Conservation (phyloP, 2,329 filamentous ascomycete species). For the Fusarium concolor region DNA sequence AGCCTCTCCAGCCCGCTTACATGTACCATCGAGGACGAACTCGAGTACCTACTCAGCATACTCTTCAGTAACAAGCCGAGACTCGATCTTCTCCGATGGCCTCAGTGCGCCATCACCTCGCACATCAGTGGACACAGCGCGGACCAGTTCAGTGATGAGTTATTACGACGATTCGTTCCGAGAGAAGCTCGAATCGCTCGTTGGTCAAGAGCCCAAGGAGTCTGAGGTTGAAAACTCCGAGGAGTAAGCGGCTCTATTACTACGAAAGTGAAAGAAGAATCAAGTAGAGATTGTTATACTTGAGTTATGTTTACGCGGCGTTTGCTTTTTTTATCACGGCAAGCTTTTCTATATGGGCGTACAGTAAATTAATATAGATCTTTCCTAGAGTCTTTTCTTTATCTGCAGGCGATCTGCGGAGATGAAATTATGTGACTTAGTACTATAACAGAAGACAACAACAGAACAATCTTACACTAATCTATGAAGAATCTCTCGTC, state of each 20-base stretch:
- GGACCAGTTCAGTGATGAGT: slow-evolving; percentile 27
- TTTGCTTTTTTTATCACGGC: background rate
- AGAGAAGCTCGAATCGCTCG: slow-evolving; percentile 28
- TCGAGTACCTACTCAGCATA: slow-evolving; percentile 12
- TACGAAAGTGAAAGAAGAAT: background rate
- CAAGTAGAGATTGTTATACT: background rate
- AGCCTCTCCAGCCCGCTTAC: background rate
- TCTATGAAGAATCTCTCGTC: slow-evolving; percentile 1
- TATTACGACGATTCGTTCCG: slow-evolving; percentile 30
- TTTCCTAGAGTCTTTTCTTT: background rate
- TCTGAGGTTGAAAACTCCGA: background rate
- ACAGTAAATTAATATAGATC: background rate
- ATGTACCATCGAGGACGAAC: slow-evolving; percentile 3
- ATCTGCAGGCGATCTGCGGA: too few relatives aligned
- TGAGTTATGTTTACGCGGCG: background rate
- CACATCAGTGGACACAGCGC: slow-evolving; percentile 21
- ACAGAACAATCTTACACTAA: background rate
- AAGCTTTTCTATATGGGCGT: background rate
- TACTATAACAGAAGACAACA: too few relatives aligned
- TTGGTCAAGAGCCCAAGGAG: slow-evolving; percentile 15
- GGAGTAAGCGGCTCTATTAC: background rate
- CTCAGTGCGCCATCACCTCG: slow-evolving; percentile 8
- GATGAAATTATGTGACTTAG: too few relatives aligned
- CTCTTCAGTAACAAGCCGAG: slow-evolving; percentile 3
- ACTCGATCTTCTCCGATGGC: slow-evolving; percentile 23